Conservation (phyloP, 352 stramenopile genomes). For the Phytopythium mirpurense region DNA sequence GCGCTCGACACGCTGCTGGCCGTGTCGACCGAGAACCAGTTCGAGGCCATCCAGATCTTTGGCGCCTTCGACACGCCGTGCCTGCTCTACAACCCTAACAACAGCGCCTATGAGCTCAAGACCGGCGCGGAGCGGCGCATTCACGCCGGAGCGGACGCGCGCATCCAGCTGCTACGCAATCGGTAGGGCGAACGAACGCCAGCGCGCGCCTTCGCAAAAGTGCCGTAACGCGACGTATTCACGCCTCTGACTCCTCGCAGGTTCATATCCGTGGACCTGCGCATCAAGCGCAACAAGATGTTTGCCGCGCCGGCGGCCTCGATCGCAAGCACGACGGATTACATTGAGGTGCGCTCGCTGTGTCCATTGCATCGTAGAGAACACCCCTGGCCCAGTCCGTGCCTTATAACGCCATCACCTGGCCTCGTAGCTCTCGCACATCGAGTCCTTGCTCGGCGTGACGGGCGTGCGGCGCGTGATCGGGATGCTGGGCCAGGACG, state of each 20-base stretch:
- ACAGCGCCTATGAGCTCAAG: conserved; percentile 69
- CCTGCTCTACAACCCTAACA: conserved; percentile 60
- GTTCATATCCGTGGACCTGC: conserved; percentile 64
- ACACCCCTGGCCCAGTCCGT: background rate
- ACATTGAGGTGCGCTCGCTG: conserved; percentile 46
- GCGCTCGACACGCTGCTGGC: conserved; percentile 76
- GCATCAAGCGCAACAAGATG: conserved; percentile 80
- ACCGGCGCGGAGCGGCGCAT: conserved; percentile 47
- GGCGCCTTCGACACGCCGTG: conserved; percentile 67
- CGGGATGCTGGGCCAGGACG: conserved; percentile 82
- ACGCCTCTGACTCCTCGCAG: no score
- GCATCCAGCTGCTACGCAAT: conserved; percentile 62
- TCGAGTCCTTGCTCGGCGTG: conserved; percentile 82
- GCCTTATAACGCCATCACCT: background rate
- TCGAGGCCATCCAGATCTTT: conserved; percentile 80
- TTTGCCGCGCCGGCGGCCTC: conserved; percentile 61
- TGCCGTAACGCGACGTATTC: no score
- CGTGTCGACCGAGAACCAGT: conserved; percentile 78
- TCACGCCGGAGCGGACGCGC: conserved; percentile 48
- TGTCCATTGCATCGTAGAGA: background rate
- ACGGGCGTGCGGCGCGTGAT: conserved; percentile 74
- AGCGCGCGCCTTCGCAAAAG: no score
- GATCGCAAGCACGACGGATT: conserved; percentile 48
- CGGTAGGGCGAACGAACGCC: conserved; percentile 26
- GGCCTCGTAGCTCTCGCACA: conserved; percentile 55